Evolutionary conservation across 495 filamentous ascomycete genomes (phyloP), one percentile per base, ranked within the genome.

Genomic region (Staphylotrichum longicolle): DNA sequence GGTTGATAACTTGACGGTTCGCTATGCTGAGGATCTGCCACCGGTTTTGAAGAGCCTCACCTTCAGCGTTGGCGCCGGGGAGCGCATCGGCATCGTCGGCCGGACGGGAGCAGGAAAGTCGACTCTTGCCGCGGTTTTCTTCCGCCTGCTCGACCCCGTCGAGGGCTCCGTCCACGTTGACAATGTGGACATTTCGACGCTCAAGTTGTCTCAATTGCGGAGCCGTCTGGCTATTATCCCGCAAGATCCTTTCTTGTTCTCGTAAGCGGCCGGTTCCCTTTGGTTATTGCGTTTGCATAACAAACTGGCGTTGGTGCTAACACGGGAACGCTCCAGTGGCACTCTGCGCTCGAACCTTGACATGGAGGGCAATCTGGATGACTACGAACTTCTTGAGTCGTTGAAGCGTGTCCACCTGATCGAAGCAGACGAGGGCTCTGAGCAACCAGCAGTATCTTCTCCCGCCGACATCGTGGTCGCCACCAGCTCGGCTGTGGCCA

Each of bases 211-310:
- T n/a, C 73, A 77, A 15, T 71, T 85, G 34, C 79, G 82, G 5
- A 75, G 68, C 10, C 72, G 79, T 4, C 65, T 85, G 0, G 80
- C 77, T 3, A 79, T 83, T 44, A 83, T 85, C 37, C 78, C 81
- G 0, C 82, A 85, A 55, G 80, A 84, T 47, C 80, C 82, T 1
- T 74, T 82, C n/a, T 58, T 85, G 1, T 80, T 83, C 39, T 74
- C 76, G 65, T 66, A 57, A 64, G 63, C 20, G 20, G 12, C 33
- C 12, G 39, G 6, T 9, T 34, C 14, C 12, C 37, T 4, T 49
- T 46, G 52, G 5, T 7, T 3, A 9, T 42, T 47, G 10, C 6
- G 37, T 39, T 27, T 40, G 6, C 33, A 41, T 7, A 35, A 30
- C 30, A 3, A 39, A 6, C 37, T 52, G 20, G 32, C 4, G 48